Conservation (phyloP, 1,139 yeast species). For the Magnusiomyces paraingens region DNA sequence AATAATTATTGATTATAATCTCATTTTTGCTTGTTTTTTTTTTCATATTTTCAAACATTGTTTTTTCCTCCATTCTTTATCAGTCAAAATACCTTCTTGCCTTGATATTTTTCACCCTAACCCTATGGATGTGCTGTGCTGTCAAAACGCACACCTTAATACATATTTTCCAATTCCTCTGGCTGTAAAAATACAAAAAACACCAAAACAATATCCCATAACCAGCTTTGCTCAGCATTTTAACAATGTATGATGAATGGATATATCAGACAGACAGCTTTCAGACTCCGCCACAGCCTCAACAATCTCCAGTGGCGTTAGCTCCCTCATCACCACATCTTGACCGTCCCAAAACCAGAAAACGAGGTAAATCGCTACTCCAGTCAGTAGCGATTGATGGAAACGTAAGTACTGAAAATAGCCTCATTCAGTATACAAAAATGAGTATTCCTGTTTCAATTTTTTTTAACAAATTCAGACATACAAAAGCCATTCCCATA, state of each 20-base stretch:
- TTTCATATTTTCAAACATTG: no score
- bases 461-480: neutral
- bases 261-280: conserved; percentile 26
- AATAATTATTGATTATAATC: no score
- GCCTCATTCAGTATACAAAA: no score
- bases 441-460: no score
- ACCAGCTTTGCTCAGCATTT: neutral
- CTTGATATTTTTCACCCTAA: neutral
- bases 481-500: neutral
- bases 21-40: no score
- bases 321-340: conserved; percentile 1
- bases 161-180: neutral
- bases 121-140: neutral
- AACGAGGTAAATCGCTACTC: conserved; percentile 26
- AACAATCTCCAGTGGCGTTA: conserved; percentile 6
- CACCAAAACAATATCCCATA: neutral
- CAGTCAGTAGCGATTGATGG: conserved; percentile 26
- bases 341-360: conserved; percentile 16
- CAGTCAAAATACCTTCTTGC: no score
- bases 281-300: conserved; percentile 10
- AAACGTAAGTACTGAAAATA: conserved; percentile 2
- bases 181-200: neutral
- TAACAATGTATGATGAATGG: conserved; percentile 31
- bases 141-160: neutral
- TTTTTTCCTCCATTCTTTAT: no score